Base-by-base conservation (phyloP, 768 basidiomycete genomes). In the Arthromyces matolae region DNA sequence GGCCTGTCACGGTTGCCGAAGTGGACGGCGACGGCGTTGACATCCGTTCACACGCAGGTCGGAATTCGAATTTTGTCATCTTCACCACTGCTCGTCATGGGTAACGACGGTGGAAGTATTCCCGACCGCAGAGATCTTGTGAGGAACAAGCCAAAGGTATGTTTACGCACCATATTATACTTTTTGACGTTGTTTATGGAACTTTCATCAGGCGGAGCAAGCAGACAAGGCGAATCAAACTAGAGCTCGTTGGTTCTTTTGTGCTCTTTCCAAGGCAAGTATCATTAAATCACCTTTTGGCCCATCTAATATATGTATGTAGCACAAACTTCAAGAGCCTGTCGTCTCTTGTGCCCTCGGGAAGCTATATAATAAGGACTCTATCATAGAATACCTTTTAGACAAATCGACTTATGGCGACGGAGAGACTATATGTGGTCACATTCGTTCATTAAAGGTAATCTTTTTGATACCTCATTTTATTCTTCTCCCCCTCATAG, bases 331-430 rank as follows among this genome's bases (percentile, higher is more conserved):
- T 1, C 83, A 85, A 59, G 84, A 90, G 49, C 96, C 96, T 0
- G 73, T 97, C 5, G 96, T 97, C 0, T 85, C 93, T 0, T 95
- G 93, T 67, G 84, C 84, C 0, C 76, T 97, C 0, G 96, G 96
- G 9, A 95, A 94, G 64, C 72, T 99, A 0, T 98, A 97, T 64
- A 99, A 97, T 69, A 96, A 95, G 62, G 95, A 95, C 57, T 81
- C 94, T 1, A 73, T 99, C 22, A 79, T 99, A 32, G 91, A 96
- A 64, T 95, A 84, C 66, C 74, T 97, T 25, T 69, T 98, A 13
- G 89, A 95, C 64, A 83, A 81, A 56, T 70, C 79, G 3, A 76
- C 83, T 2, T 94, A 93, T 63, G 92, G 94, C 5, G 96, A 98
- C 54, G 94, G 93, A 0, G 86, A 87, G 55, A 78, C 81, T 51